Base-by-base conservation (phyloP, 1,284 basidiomycete genomes). In the Calocybe gambosa region DNA sequence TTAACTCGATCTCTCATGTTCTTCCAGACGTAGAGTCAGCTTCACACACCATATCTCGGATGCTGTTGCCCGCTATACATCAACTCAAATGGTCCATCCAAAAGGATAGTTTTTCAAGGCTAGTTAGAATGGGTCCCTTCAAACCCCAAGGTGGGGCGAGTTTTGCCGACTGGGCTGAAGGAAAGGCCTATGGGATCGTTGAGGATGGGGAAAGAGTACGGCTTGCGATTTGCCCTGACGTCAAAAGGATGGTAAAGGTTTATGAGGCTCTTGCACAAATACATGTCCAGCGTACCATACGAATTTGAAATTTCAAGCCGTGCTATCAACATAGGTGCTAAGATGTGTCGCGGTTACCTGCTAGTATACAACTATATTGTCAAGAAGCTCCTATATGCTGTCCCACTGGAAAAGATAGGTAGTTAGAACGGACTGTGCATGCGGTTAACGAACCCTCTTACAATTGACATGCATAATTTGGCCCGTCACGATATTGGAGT, bases 171-270 rank as follows among this genome's bases (percentile, higher is more conserved):
- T 84, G 81, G 83, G 58, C 82, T 36, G 80, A 81, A 56, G 61
- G 60, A 18, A 68, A 63, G 45, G 75, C 72, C 7, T 62, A 65
- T 43, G 66, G 68, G 34, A 64, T 82, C 40, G 65, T 80, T 12
- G 66, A 70, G 41, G 82, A 85, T 50, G 69, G 69, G 16, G 82
- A 86, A 62, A 72, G 82, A 42, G 69, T 84, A 13, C 64, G 82
- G 46, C 68, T 85, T 23, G 82, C 82, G 13, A 62, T 85, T 31
- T 86, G 83, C 55, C 84, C 82, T 1, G 73, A 74, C 45, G 70
- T 85, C 19, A 71, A 66, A 58, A 75, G 73, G 60, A 73, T 74
- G 28, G 72, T 82, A 25, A 66, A 65, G 43, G 78, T 78, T 55
- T 86, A 78, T 55, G 84, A 86, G 58, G 58, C 54, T 28, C 61